Conservation (phyloP, 2,329 filamentous ascomycete genomes). For the Pestalotiopsis sp. region DNA sequence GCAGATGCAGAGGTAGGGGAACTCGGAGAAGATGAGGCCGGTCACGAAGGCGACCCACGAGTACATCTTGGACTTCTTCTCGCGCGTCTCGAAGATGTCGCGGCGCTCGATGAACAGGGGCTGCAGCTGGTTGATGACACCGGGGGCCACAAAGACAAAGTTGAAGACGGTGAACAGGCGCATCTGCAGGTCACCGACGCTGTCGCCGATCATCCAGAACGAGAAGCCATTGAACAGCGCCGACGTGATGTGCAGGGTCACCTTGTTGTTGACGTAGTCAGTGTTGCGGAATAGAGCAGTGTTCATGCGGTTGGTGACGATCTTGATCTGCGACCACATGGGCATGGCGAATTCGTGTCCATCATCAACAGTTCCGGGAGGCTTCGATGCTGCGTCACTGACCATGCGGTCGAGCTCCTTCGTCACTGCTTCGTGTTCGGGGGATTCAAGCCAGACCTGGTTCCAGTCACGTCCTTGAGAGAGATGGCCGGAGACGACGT, state of each 20-base stretch:
- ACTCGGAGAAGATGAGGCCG: slow-evolving; percentile 50
- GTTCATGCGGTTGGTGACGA: slow-evolving; percentile 67
- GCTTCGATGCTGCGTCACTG: slow-evolving; percentile 8
- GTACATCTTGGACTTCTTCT: slow-evolving; percentile 65
- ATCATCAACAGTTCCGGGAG: slow-evolving; percentile 11
- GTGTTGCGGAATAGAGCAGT: slow-evolving; percentile 67
- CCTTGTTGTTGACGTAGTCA: slow-evolving; percentile 68
- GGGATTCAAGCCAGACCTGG: slow-evolving; percentile 69
- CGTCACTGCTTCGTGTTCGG: slow-evolving; percentile 42
- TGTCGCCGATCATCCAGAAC: slow-evolving; percentile 61
- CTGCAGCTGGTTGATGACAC: slow-evolving; percentile 61
- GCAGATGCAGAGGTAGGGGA: slow-evolving; percentile 48
- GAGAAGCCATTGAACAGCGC: slow-evolving; percentile 65
- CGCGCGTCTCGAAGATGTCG: slow-evolving; percentile 60
- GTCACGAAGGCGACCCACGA: slow-evolving; percentile 62
- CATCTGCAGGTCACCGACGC: slow-evolving; percentile 53
- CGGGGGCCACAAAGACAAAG: slow-evolving; percentile 64
- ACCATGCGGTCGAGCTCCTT: slow-evolving; percentile 13
- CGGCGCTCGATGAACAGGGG: slow-evolving; percentile 60
- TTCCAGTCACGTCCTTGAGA: slow-evolving; percentile 63
- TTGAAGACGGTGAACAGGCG: slow-evolving; percentile 64
- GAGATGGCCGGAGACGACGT: slow-evolving; percentile 53
- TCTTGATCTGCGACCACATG: slow-evolving; percentile 63
- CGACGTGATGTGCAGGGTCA: slow-evolving; percentile 55
- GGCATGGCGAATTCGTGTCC: slow-evolving; percentile 29